Evolutionary conservation across 495 filamentous ascomycete genomes (phyloP), one percentile per base, ranked within the genome.

Genomic region (Darksidea phi): DNA sequence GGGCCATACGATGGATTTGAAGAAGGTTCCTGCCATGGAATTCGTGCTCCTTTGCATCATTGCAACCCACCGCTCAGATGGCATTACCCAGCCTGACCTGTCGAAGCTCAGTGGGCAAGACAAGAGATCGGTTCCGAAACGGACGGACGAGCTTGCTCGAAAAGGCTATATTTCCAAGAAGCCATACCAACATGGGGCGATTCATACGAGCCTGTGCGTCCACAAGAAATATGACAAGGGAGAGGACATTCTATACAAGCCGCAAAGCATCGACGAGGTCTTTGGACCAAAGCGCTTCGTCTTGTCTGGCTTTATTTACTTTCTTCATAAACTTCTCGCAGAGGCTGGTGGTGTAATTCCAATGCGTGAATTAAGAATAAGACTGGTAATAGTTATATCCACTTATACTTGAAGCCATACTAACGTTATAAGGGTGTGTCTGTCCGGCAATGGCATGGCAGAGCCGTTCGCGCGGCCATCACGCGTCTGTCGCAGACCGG

Each of bases 81-180:
- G 92, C 13, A 88, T 96, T 38, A 74, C 86, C 1, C 93, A 97
- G 73, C 84, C 86, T 7, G 85, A 92, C 18, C 76, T 96, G n/a
- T 82, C 86, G 20, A 80, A 76, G 28, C 70, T 88, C 8, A 90
- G 88, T 60, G 86, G 87, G 18, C 92, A 96, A 73, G 90, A 96
- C 71, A 95, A 95, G 70, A 82, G 90, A 43, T 96, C 92, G 1
- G 82, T 96, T 6, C 90, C 92, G 12, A 84, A 84, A 49, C 80
- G 93, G 41, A 96, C 92, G 0, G 87, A 91, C 62, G 74, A 79
- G 1, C 79, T 97, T 18, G 82, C 82, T 20, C 77, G 79, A 55
- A 88, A 87, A 67, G 93, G 92, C 8, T 95, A 96, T 71, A 90
- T 97, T 47, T 85, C 86, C 37, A 97, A 97, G 73, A 81, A 83